Percentiles rank a stretch among this genome's conserved stretches.
These are phyloP conservation scores for Cadophora luteo-olivacea DNA, from an alignment of 2,329 filamentous ascomycete genomes.

Conservation along the genomic window DNA sequence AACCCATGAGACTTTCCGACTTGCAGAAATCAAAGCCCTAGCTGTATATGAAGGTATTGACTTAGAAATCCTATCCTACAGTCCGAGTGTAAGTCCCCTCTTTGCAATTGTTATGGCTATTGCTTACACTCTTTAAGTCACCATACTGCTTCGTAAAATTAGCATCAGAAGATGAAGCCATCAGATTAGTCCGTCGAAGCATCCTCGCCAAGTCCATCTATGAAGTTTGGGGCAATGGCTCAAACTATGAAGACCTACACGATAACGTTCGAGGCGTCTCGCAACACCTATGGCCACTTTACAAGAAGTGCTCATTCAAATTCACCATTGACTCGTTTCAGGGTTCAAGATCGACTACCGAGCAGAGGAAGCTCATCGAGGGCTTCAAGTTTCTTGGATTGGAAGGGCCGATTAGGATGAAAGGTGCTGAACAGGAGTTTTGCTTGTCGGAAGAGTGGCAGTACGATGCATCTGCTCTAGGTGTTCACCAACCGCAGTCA, in stretches of 20 bases:
- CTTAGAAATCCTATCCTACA: constrained; percentile 78
- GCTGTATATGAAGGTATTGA: constrained; percentile 71
- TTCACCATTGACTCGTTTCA: constrained; percentile 86
- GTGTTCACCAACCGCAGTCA: constrained; percentile 60
- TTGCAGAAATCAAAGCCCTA: constrained; percentile 82
- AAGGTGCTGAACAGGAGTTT: constrained; percentile 75
- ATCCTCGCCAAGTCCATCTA: constrained; percentile 85
- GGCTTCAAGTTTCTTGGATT: constrained; percentile 81
- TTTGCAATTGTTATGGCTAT: constrained; percentile 25
- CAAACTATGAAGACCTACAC: constrained; percentile 73
- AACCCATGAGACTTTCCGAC: constrained; percentile 87
- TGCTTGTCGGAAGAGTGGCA: constrained; percentile 84
- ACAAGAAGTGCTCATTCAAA: constrained; percentile 74
- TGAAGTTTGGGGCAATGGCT: constrained; percentile 84
- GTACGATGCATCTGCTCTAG: constrained; percentile 55
- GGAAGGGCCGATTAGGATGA: constrained; percentile 78
- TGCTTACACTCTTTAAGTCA: constrained; percentile 60
- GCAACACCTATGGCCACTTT: constrained; percentile 69
- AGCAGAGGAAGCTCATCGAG: constrained; percentile 80
- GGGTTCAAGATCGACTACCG: constrained; percentile 67
- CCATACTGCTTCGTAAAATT: constrained; percentile 84
- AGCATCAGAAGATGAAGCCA: constrained; percentile 68
- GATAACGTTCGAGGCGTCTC: constrained; percentile 65
- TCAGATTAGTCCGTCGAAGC: constrained; percentile 72
- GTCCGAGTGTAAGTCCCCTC: constrained; percentile 65